Percentiles rank a stretch among this genome's conserved stretches.
Conservation (phyloP, 306 rosid genomes). For the Comarum palustre region DNA sequence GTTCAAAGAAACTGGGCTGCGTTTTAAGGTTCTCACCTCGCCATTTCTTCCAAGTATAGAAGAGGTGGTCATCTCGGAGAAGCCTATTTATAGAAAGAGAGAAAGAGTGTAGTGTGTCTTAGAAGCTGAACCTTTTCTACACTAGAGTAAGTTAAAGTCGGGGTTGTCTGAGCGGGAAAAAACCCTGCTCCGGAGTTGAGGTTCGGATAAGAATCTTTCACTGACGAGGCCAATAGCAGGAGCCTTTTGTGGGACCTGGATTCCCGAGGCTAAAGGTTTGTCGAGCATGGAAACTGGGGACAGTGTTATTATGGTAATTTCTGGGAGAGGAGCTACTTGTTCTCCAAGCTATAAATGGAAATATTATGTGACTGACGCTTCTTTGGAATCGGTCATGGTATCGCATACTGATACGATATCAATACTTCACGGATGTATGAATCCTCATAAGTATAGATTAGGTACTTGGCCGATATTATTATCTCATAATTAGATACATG, state of each 20-base stretch:
- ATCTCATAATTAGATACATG: too few species aligned
- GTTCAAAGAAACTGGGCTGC: background rate
- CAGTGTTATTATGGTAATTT: conserved; percentile 23
- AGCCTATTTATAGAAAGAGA: background rate
- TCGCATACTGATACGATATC: too few species aligned
- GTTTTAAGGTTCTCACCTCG: conserved; percentile 43
- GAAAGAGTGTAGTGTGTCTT: background rate
- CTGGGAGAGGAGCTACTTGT: conserved; percentile 31
- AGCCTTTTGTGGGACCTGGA: conserved; percentile 7
- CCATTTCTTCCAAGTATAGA: conserved; percentile 28
- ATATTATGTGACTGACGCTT: background rate
- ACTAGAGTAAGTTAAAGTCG: conserved; percentile 25
- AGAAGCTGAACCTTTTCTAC: conserved; percentile 22
- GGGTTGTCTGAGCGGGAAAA: conserved; percentile 64
- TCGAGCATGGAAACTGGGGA: conserved; percentile 38
- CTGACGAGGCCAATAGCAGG: background rate
- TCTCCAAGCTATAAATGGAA: conserved; percentile 29
- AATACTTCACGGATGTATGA: too few species aligned
- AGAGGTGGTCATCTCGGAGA: background rate
- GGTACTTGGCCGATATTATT: too few species aligned
- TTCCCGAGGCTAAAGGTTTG: background rate
- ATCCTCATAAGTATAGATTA: too few species aligned
- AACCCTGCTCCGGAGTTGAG: conserved; percentile 28
- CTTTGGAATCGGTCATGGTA: too few species aligned
- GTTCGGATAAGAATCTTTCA: background rate